Evolutionary conservation across 306 rosid genomes (phyloP).

Genomic region (Fragaria vesca): DNA sequence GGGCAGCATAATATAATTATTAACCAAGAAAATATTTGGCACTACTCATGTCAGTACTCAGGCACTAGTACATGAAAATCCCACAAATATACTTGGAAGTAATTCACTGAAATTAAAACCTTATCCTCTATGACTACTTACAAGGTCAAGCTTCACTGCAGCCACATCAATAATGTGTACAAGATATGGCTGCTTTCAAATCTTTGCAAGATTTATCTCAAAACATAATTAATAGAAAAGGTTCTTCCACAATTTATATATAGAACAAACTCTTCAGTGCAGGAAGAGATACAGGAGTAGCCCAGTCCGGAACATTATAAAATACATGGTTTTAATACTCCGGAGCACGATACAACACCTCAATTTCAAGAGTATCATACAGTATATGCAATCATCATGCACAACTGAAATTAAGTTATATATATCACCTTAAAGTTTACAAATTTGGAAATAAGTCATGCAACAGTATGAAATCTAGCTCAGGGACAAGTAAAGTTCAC

Average conservation of each 20-base stretch:
- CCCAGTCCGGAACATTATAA: background rate
- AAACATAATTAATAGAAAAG: background rate
- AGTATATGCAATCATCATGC: background rate
- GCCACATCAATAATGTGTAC: background rate
- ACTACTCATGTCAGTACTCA: background rate
- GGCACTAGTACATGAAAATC: background rate
- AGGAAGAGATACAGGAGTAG: background rate
- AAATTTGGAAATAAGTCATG: background rate
- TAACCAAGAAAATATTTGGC: background rate
- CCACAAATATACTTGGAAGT: slow-evolving; percentile 13
- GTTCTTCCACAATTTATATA: background rate
- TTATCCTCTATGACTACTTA: slow-evolving; percentile 9
- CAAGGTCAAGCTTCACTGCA: slow-evolving; percentile 8
- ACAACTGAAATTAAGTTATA: background rate
- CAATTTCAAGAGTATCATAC: background rate
- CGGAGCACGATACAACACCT: background rate
- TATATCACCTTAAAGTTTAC: slow-evolving; percentile 4
- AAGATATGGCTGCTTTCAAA: background rate
- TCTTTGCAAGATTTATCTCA: background rate
- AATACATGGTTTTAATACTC: no score
- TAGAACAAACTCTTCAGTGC: background rate
- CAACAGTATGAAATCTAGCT: background rate
- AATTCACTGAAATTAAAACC: slow-evolving; percentile 7
- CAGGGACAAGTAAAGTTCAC: slow-evolving; percentile 10
- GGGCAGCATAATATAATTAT: background rate